phyloP scores from a whole-genome alignment of 73 alveolate species.

The Paramecium sexaurelia region DNA sequence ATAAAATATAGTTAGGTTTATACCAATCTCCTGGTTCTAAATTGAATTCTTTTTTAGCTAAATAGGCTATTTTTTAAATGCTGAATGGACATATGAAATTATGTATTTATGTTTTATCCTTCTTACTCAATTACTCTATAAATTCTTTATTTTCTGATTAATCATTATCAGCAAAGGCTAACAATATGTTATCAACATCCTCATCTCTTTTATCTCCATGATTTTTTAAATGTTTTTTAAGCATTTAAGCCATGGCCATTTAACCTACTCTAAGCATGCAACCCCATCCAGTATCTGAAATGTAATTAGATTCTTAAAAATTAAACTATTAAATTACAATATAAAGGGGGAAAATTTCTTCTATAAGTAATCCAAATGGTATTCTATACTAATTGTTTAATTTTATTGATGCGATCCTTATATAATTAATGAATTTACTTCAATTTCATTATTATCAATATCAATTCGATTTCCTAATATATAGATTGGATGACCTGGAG shows the following conservation, averaged over 20 bases:
- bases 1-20: slow-evolving; percentile 55
- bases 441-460: background rate
- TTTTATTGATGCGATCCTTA: background rate
- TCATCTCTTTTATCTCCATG: slow-evolving; percentile 65
- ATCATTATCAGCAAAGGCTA: slow-evolving; percentile 66
- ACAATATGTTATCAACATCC: slow-evolving; percentile 23
- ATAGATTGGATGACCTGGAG: background rate
- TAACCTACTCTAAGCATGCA: slow-evolving; percentile 68
- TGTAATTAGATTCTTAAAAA: slow-evolving; percentile 14
- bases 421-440: background rate
- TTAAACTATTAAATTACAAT: background rate
- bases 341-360: slow-evolving; percentile 59
- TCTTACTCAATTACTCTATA: background rate
- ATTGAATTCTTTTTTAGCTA: slow-evolving; percentile 51
- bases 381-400: background rate
- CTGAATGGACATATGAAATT: slow-evolving; percentile 45
- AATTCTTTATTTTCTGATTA: background rate
- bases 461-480: slow-evolving; percentile 8
- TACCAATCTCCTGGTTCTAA: slow-evolving; percentile 67
- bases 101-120: background rate
- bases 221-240: slow-evolving; percentile 55
- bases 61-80: slow-evolving; percentile 58
- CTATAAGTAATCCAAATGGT: slow-evolving; percentile 65
- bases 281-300: slow-evolving; percentile 71
- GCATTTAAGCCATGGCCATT: slow-evolving; percentile 65